Conservation (phyloP, 768 basidiomycete species). For the Kwoniella europaea region DNA sequence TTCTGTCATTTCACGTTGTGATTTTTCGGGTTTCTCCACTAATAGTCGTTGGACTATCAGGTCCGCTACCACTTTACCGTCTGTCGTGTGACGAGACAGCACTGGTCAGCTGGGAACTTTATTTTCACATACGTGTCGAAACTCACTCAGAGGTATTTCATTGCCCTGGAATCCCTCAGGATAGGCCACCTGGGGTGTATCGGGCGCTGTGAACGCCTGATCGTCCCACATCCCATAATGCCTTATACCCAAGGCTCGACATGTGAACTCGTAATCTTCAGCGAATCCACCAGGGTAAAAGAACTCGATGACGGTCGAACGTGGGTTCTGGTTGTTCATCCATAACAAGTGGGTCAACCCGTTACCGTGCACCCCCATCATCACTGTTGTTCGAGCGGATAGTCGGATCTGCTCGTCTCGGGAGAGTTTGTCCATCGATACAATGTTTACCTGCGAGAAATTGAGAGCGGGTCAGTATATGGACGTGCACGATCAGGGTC, state of each 20-base stretch:
- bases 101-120: not conserved
- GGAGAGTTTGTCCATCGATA: constrained; percentile 79
- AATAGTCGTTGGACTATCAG: constrained; percentile 48
- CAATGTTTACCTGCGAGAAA: constrained; percentile 69
- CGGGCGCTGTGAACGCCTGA: constrained; percentile 75
- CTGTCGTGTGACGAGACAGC: constrained; percentile 5
- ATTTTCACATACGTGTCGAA: not conserved
- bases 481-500: not conserved
- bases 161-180: constrained; percentile 93
- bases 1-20: constrained; percentile 6
- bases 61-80: constrained; percentile 51
- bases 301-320: constrained; percentile 83
- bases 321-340: constrained; percentile 72
- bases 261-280: constrained; percentile 85
- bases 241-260: constrained; percentile 75
- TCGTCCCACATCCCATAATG: constrained; percentile 83
- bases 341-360: constrained; percentile 78
- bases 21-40: constrained; percentile 32
- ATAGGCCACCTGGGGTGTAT: constrained; percentile 71
- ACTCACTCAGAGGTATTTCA: constrained; percentile 77
- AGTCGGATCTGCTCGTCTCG: constrained; percentile 78
- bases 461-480: not conserved
- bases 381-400: constrained; percentile 79
- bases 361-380: constrained; percentile 59
- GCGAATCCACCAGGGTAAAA: constrained; percentile 81